Evolutionary conservation across 257 asterid genomes (phyloP), one percentile per base, ranked within the genome.

Genomic region (Lycium barbarum): DNA sequence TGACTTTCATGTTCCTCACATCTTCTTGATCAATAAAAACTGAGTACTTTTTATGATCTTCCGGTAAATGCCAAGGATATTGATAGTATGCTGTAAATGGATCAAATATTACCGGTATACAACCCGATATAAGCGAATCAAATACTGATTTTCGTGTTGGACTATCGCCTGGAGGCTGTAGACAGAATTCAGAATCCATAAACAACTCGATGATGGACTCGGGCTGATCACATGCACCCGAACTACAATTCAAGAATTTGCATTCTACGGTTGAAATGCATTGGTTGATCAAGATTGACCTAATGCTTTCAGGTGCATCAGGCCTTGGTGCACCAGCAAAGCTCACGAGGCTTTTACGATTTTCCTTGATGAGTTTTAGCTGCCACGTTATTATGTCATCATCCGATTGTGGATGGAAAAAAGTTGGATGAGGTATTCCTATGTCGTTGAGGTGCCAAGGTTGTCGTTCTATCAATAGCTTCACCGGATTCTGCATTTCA

Each of bases 81-180:
- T 93, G 95, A 88, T 92, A 92, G 85, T 92, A 91, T 33, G 90
- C 93, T 7, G 96, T 91, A 18, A 91, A 83, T 11, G 93, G 94
- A 73, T 91, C 89, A 12, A 94, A 93, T 49, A 94, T 35, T 59
- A 94, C 95, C 0, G 95, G 94, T 49, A 92, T 93, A 80, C 97
- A 94, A 7, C 95, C 95, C 0, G 94, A 88, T 0, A 91, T 67
- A 1, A 94, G 86, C 0, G 93, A 92, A 84, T 94, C 95, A 17
- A 94, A 94, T 4, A 93, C 92, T 9, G 95, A 94, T 84, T 93
- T 94, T 74, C 97, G 84, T 0, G 98, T 94, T 2, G 93, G 87
- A 66, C 97, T 94, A 61, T 94, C 98, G 0, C 98, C 97, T 0
- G 93, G 90, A n/a, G 98, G 94, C 87, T 93, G 97, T 49, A 94